A percentile compares a stretch with the other conserved stretches of the same genome.
Evolutionary conservation across 2,329 filamentous ascomycete genomes (phyloP).

Genomic region (Trichophyton rubrum): DNA sequence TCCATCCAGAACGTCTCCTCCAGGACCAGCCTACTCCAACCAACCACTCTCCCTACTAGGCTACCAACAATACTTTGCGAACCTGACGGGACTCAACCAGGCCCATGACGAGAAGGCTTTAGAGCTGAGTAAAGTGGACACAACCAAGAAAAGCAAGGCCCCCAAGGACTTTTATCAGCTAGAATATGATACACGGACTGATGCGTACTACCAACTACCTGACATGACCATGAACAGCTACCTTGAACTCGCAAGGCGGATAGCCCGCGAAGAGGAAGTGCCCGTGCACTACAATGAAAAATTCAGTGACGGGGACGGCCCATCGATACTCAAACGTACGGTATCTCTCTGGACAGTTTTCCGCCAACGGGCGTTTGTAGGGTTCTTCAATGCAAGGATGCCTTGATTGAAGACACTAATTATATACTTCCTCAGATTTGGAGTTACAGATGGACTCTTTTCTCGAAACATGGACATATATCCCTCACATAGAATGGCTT

Average conservation of each 20-base stretch:
- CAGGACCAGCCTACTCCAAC: slow-evolving; percentile 80
- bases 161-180: slow-evolving; percentile 50
- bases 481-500: background rate
- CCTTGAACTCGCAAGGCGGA: slow-evolving; percentile 65
- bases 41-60: slow-evolving; percentile 68
- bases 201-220: slow-evolving; percentile 59
- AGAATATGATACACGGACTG: slow-evolving; percentile 74
- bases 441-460: background rate
- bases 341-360: slow-evolving; percentile 14
- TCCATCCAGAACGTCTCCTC: slow-evolving; percentile 58
- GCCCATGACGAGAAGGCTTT: slow-evolving; percentile 27
- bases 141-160: slow-evolving; percentile 10
- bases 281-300: background rate
- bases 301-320: background rate
- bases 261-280: slow-evolving; percentile 37
- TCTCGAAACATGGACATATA: background rate
- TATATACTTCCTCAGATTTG: background rate
- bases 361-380: slow-evolving; percentile 14
- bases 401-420: background rate
- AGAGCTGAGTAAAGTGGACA: slow-evolving; percentile 41
- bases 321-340: background rate
- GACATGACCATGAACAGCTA: slow-evolving; percentile 79
- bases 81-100: slow-evolving; percentile 82
- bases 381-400: slow-evolving; percentile 9
- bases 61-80: slow-evolving; percentile 87